phyloP scores from a whole-genome alignment of 768 basidiomycete genomes.

The Dioszegia crocea region DNA sequence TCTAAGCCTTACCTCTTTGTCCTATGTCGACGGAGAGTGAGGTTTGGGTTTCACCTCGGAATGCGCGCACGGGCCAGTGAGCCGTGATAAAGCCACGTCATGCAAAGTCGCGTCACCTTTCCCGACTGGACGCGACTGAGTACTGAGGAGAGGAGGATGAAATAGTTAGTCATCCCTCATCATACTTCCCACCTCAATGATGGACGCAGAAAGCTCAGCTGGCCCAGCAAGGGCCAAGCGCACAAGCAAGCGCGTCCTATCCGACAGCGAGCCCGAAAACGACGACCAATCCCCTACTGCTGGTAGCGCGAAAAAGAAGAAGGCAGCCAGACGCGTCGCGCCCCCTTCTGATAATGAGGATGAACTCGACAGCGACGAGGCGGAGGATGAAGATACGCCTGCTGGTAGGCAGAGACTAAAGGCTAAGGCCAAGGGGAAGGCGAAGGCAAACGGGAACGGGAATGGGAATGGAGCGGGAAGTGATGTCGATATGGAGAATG shows the following conservation, averaged over 20 bases:
- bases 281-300: too few species aligned
- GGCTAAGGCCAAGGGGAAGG: slow-evolving; percentile 4
- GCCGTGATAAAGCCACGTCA: neutral
- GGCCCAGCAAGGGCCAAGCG: neutral
- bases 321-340: too few species aligned
- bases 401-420: neutral
- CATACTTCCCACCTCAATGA: neutral
- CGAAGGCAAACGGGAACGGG: slow-evolving; percentile 7
- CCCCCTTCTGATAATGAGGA: neutral
- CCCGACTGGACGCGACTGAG: neutral
- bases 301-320: too few species aligned
- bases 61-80: neutral
- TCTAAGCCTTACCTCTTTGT: neutral
- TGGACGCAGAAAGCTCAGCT: neutral
- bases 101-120: neutral
- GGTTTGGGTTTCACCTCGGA: neutral
- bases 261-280: too few species aligned
- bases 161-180: too few species aligned
- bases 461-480: slow-evolving; percentile 10
- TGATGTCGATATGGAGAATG: slow-evolving; percentile 20
- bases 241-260: neutral
- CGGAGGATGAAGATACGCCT: slow-evolving; percentile 2
- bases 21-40: neutral
- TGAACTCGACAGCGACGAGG: slow-evolving; percentile 1
- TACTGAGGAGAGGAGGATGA: too few species aligned